phyloP scores from a whole-genome alignment of 768 basidiomycete genomes.

The Leccinum fibrillosum region DNA sequence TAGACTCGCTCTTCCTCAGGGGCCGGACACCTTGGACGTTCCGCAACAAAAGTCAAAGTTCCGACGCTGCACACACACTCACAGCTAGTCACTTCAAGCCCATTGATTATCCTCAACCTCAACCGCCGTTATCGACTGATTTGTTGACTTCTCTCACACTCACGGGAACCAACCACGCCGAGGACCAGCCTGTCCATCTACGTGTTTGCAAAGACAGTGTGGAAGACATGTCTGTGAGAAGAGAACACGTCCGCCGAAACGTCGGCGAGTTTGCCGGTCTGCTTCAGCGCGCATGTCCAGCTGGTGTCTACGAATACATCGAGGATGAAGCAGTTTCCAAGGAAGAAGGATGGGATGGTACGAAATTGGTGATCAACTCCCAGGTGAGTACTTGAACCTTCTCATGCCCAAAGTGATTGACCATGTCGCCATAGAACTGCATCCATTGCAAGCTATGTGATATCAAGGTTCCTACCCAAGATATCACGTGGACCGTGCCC shows the following conservation, averaged over 20 bases:
- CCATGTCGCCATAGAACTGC: conserved; percentile 56
- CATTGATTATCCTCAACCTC: conserved; percentile 82
- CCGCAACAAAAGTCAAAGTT: conserved; percentile 49
- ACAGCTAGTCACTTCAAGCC: conserved; percentile 63
- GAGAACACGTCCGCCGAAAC: conserved; percentile 73
- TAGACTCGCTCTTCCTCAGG: conserved; percentile 81
- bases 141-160: conserved; percentile 85
- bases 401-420: not conserved
- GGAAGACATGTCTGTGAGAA: conserved; percentile 44
- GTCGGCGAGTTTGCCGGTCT: conserved; percentile 80
- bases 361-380: conserved; percentile 93
- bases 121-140: conserved; percentile 90
- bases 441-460: conserved; percentile 96
- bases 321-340: conserved; percentile 54
- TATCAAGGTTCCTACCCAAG: conserved; percentile 94
- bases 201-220: conserved; percentile 47
- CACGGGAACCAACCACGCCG: conserved; percentile 95
- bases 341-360: conserved; percentile 67
- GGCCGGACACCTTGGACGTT: conserved; percentile 94
- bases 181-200: conserved; percentile 91
- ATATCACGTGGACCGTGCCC: conserved; percentile 96
- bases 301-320: conserved; percentile 96
- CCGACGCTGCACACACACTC: conserved; percentile 72
- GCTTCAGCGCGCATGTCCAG: conserved; percentile 88
- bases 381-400: conserved; percentile 52